phyloP scores from a whole-genome alignment of 805 yeast species.

The Yamadazyma phyllophila region DNA sequence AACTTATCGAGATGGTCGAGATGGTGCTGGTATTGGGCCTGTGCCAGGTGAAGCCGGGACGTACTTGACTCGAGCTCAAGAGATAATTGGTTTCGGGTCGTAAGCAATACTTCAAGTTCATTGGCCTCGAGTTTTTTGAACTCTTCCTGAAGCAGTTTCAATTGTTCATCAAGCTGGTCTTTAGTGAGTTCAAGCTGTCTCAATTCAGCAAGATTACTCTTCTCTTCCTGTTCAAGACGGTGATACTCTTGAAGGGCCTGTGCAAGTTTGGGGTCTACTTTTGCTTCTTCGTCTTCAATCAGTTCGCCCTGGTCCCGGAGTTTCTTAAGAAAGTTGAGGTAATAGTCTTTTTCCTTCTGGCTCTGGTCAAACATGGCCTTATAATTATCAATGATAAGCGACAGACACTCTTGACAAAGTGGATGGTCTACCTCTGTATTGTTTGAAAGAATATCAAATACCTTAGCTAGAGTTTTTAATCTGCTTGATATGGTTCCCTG shows the following conservation, averaged over 20 bases:
- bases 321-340: slow-evolving; percentile 68
- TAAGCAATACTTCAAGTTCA: slow-evolving; percentile 48
- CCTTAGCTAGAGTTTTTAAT: slow-evolving; percentile 53
- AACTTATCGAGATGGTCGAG: slow-evolving; percentile 66
- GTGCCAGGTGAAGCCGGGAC: slow-evolving; percentile 59
- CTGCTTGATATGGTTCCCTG: slow-evolving; percentile 40
- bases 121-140: slow-evolving; percentile 29
- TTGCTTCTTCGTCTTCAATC: slow-evolving; percentile 12
- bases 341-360: slow-evolving; percentile 74
- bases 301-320: slow-evolving; percentile 40
- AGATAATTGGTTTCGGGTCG: slow-evolving; percentile 54
- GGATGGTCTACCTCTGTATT: slow-evolving; percentile 81
- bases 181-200: slow-evolving; percentile 41
- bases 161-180: slow-evolving; percentile 45
- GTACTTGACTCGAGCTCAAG: slow-evolving; percentile 49
- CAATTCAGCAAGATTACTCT: slow-evolving; percentile 29
- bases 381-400: slow-evolving; percentile 58
- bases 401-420: slow-evolving; percentile 83
- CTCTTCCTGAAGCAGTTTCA: slow-evolving; percentile 44
- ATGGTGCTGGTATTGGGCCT: slow-evolving; percentile 60
- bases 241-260: slow-evolving; percentile 48
- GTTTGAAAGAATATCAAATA: slow-evolving; percentile 66
- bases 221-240: slow-evolving; percentile 39
- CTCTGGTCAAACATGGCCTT: slow-evolving; percentile 69
- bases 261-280: slow-evolving; percentile 37